These are phyloP conservation scores for Phialemonium atrogriseum DNA, from an alignment of 2,329 filamentous ascomycete genomes.

Conservation along the genomic window DNA sequence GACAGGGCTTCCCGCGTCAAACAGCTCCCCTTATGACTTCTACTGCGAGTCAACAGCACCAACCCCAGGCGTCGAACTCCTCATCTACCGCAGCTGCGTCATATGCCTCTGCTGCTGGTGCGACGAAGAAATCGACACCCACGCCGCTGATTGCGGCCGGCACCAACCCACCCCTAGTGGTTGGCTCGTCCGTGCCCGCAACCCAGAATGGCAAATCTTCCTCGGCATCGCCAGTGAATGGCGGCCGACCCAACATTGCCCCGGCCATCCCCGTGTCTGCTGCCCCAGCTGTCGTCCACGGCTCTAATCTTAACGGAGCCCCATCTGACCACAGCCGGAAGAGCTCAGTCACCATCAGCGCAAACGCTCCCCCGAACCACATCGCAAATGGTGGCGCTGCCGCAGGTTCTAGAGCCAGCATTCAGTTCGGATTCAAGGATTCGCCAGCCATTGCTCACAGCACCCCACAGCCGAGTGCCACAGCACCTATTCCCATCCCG, in stretches of 20 bases:
- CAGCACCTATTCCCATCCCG: conserved; percentile 56
- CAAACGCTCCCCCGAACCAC: conserved; percentile 68
- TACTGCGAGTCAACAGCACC: conserved; percentile 45
- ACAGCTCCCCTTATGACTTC: conserved; percentile 49
- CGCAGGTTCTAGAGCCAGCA: conserved; percentile 55
- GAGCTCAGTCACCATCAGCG: conserved; percentile 84
- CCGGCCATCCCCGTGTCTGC: conserved; percentile 56
- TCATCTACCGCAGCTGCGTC: conserved; percentile 50
- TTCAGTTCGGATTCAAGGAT: conserved; percentile 71
- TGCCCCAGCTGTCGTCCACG: conserved; percentile 53
- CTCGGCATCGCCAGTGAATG: conserved; percentile 75
- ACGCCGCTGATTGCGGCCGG: conserved; percentile 54
- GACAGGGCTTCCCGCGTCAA: too few relatives aligned
- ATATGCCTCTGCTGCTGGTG: conserved; percentile 60
- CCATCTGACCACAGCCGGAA: conserved; percentile 71
- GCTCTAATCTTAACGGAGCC: conserved; percentile 60
- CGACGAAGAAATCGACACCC: conserved; percentile 53
- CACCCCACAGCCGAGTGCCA: conserved; percentile 49
- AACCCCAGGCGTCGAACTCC: conserved; percentile 48
- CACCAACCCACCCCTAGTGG: conserved; percentile 46
- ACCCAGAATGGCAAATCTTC: conserved; percentile 56
- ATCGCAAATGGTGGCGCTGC: conserved; percentile 64
- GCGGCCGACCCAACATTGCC: conserved; percentile 64
- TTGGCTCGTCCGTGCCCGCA: conserved; percentile 43
- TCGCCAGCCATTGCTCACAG: conserved; percentile 60